phyloP scores from a whole-genome alignment of 2,329 filamentous ascomycete species.

The Ophiostoma populinum region DNA sequence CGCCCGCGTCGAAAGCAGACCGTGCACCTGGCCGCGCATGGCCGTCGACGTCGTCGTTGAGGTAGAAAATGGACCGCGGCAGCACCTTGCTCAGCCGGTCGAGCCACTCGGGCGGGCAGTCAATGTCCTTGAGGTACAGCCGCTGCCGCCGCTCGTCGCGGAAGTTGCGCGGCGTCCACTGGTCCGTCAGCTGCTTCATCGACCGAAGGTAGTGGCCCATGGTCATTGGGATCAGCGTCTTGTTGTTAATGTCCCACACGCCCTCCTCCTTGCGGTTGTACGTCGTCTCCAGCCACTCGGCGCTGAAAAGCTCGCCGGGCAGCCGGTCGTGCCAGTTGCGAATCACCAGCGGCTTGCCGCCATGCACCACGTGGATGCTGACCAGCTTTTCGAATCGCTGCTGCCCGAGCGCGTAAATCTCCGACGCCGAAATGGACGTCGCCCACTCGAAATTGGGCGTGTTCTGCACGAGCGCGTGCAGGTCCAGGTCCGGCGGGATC shows the following conservation, averaged over 20 bases:
- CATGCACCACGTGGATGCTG: constrained; percentile 62
- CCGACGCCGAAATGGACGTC: constrained; percentile 58
- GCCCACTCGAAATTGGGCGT: constrained; percentile 80
- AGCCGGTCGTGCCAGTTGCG: constrained; percentile 69
- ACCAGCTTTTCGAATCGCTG: constrained; percentile 77
- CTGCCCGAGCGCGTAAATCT: constrained; percentile 60
- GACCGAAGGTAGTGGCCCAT: constrained; percentile 81
- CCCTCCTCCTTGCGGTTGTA: constrained; percentile 71
- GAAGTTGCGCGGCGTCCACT: constrained; percentile 61
- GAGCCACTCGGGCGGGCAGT: constrained; percentile 78
- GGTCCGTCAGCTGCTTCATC: constrained; percentile 67
- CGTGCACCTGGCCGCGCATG: too few relatives aligned
- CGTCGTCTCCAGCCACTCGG: constrained; percentile 62
- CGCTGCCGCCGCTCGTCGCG: constrained; percentile 66
- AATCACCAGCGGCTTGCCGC: constrained; percentile 77
- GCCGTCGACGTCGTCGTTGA: constrained; percentile 58
- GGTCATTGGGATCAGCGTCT: constrained; percentile 64
- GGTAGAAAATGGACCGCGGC: constrained; percentile 70
- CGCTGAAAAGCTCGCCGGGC: constrained; percentile 62
- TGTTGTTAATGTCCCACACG: constrained; percentile 62
- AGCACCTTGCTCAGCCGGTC: constrained; percentile 62
- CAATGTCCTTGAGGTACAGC: constrained; percentile 92
- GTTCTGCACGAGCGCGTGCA: constrained; percentile 56
- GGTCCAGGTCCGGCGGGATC: constrained; percentile 69
- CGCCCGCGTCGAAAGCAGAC: constrained; percentile 3